Percentiles rank a stretch among this genome's conserved stretches.
Evolutionary conservation across 192 early-diverging fungal species (phyloP).

Genomic region (Coemansia sp.): DNA sequence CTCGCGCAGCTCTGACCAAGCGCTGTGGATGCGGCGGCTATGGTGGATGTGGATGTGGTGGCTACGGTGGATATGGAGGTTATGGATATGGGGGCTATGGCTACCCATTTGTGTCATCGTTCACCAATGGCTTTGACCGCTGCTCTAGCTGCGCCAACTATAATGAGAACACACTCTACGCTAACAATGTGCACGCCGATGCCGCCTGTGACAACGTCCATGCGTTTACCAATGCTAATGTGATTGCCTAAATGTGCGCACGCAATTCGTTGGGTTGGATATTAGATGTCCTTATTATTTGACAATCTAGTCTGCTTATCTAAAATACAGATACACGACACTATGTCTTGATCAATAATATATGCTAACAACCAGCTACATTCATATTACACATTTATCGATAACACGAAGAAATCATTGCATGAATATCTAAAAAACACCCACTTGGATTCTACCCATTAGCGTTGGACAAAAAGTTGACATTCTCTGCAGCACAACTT

Average conservation of each 20-base stretch:
- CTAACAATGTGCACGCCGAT: slow-evolving; percentile 17
- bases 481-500: no score
- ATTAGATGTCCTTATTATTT: background rate
- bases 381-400: background rate
- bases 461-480: no score
- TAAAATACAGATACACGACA: background rate
- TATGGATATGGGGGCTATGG: background rate
- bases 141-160: slow-evolving; percentile 14
- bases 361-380: background rate
- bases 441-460: no score
- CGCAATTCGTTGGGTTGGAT: background rate
- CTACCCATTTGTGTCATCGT: background rate
- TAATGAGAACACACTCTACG: slow-evolving; percentile 27
- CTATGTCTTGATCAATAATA: background rate
- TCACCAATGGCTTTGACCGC: slow-evolving; percentile 8
- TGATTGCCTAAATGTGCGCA: background rate
- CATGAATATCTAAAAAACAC: no score
- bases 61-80: background rate
- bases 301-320: background rate
- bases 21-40: background rate
- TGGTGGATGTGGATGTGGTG: background rate
- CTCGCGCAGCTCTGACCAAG: background rate
- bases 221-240: slow-evolving; percentile 74
- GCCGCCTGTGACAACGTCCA: slow-evolving; percentile 32
- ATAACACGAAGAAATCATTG: background rate